phyloP scores from a whole-genome alignment of 768 basidiomycete genomes.

The Gyrodon lividus region DNA sequence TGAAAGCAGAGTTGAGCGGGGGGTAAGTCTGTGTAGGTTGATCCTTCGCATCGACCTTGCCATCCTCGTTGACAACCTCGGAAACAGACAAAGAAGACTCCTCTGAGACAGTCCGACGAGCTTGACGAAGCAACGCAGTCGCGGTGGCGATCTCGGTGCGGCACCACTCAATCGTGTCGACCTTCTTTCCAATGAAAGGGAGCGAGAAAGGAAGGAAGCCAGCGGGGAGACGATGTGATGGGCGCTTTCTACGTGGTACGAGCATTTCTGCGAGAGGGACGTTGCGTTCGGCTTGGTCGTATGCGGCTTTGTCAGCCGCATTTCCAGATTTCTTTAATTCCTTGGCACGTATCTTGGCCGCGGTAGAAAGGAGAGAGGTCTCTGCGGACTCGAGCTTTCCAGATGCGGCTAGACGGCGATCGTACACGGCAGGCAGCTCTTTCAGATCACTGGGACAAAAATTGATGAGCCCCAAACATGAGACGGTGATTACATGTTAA shows the following conservation, averaged over 20 bases:
- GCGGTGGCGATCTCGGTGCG: slow-evolving; percentile 67
- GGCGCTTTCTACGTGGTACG: slow-evolving; percentile 73
- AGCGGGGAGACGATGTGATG: slow-evolving; percentile 66
- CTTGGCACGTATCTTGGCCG: slow-evolving; percentile 65
- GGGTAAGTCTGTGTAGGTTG: slow-evolving; percentile 44
- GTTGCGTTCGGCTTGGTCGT: slow-evolving; percentile 29
- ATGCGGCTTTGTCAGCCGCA: slow-evolving; percentile 25
- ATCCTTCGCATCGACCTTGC: slow-evolving; percentile 9
- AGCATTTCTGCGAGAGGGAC: slow-evolving; percentile 45
- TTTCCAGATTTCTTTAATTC: slow-evolving; percentile 45
- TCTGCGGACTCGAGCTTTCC: slow-evolving; percentile 86
- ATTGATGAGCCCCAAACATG: neutral
- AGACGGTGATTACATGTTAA: neutral
- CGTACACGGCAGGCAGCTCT: slow-evolving; percentile 80
- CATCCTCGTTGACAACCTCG: slow-evolving; percentile 20
- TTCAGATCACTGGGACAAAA: slow-evolving; percentile 62
- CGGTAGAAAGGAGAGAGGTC: slow-evolving; percentile 71
- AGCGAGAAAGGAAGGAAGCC: slow-evolving; percentile 56
- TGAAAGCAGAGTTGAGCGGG: slow-evolving; percentile 71
- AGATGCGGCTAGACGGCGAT: slow-evolving; percentile 70
- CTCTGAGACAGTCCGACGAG: slow-evolving; percentile 32
- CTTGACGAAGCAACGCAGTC: slow-evolving; percentile 51
- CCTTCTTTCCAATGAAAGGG: slow-evolving; percentile 78
- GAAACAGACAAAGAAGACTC: slow-evolving; percentile 20
- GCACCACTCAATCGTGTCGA: slow-evolving; percentile 92